phyloP scores from a whole-genome alignment of 2,329 filamentous ascomycete genomes.

The Penicillium janthinellum region DNA sequence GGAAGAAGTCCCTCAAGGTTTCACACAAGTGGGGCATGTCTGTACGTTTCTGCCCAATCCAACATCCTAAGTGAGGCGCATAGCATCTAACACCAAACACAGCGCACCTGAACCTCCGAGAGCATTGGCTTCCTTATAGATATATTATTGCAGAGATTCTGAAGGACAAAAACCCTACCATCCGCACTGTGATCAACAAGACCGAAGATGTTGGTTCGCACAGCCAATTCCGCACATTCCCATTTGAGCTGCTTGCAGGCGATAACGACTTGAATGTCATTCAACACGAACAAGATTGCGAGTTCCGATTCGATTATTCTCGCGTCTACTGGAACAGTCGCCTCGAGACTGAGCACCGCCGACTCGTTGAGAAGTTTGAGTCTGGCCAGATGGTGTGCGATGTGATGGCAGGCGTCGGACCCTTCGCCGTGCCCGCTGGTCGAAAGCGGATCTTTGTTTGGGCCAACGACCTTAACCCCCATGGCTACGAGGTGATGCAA shows the following conservation, averaged over 20 bases:
- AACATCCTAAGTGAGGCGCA: neutral
- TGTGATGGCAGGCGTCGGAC: constrained; percentile 95
- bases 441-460: constrained; percentile 90
- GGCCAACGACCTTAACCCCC: constrained; percentile 96
- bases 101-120: constrained; percentile 89
- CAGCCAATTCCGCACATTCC: constrained; percentile 87
- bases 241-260: constrained; percentile 85
- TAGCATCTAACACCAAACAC: constrained; percentile 16
- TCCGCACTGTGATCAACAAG: constrained; percentile 95
- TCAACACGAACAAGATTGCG: constrained; percentile 77
- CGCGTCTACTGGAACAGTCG: constrained; percentile 99
- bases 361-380: constrained; percentile 73
- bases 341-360: constrained; percentile 83
- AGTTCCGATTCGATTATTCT: constrained; percentile 90
- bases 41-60: constrained; percentile 51
- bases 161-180: constrained; percentile 80
- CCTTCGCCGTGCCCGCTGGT: constrained; percentile 89
- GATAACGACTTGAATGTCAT: constrained; percentile 81
- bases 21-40: constrained; percentile 86
- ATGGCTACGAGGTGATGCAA: constrained; percentile 73
- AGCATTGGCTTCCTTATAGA: constrained; percentile 83
- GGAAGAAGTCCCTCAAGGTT: constrained; percentile 80
- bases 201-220: constrained; percentile 81
- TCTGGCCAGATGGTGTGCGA: constrained; percentile 90
- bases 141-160: constrained; percentile 81